Evolutionary conservation across 305 asterid species (phyloP).

Genomic region (Fraxinus paxiana): DNA sequence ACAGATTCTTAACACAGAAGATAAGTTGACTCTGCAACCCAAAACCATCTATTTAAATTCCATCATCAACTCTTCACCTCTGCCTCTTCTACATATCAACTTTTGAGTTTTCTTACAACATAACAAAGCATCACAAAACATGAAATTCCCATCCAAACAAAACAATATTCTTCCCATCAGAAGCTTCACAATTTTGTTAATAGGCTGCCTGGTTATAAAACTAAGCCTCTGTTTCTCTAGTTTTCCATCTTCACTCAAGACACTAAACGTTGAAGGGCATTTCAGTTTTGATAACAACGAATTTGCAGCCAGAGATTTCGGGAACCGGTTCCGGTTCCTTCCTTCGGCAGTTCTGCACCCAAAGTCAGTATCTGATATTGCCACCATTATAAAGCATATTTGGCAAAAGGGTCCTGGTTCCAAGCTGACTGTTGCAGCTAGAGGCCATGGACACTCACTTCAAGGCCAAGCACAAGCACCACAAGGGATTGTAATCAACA

Average conservation of each 20-base stretch:
- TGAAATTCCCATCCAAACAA: conserved; percentile 33
- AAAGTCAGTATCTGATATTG: conserved; percentile 56
- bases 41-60: conserved; percentile 44
- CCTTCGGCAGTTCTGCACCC: conserved; percentile 84
- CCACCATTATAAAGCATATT: conserved; percentile 56
- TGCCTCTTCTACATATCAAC: conserved; percentile 25
- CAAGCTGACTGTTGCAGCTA: conserved; percentile 59
- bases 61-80: conserved; percentile 37
- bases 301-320: conserved; percentile 72
- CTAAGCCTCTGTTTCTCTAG: conserved; percentile 40
- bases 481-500: conserved; percentile 70
- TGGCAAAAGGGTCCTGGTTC: conserved; percentile 71
- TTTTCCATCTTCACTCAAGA: conserved; percentile 35
- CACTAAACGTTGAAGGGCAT: conserved; percentile 49
- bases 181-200: conserved; percentile 38
- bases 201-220: conserved; percentile 45
- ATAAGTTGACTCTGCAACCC: conserved; percentile 59
- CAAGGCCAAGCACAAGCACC: conserved; percentile 75
- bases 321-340: conserved; percentile 56
- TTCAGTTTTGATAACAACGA: conserved; percentile 56
- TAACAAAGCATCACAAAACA: conserved; percentile 21
- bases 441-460: conserved; percentile 85
- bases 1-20: conserved; percentile 58
- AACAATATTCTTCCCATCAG: conserved; percentile 31
- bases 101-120: conserved; percentile 21